Conservation (phyloP, 768 basidiomycete genomes). For the Lepiota subincarnata region DNA sequence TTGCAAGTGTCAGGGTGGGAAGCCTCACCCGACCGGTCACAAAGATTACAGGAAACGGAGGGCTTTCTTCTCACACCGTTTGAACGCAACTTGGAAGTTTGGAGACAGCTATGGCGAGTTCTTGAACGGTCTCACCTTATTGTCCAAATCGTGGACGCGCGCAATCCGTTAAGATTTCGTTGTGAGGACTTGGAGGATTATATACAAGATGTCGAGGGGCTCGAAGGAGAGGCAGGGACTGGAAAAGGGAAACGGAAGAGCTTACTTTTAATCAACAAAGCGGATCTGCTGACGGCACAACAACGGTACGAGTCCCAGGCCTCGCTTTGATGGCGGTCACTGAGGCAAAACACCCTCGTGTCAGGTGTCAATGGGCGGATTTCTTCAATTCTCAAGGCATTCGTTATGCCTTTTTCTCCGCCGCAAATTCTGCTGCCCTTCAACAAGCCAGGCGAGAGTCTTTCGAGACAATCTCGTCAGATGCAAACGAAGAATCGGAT, state of each 20-base stretch:
- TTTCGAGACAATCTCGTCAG: conserved; percentile 20
- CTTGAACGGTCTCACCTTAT: conserved; percentile 91
- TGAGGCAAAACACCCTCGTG: conserved; percentile 2
- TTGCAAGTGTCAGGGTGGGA: not conserved
- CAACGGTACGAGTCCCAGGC: conserved; percentile 58
- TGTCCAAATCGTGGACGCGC: conserved; percentile 94
- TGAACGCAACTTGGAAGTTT: conserved; percentile 96
- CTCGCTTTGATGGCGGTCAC: not conserved
- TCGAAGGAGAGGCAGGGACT: conserved; percentile 76
- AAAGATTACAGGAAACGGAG: conserved; percentile 82
- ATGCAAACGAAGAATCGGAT: conserved; percentile 16
- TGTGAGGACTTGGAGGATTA: conserved; percentile 90
- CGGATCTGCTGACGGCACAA: conserved; percentile 81
- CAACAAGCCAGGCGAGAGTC: conserved; percentile 70
- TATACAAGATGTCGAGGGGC: conserved; percentile 77
- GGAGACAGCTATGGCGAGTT: conserved; percentile 98
- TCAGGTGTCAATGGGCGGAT: conserved; percentile 84
- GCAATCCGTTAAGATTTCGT: conserved; percentile 89
- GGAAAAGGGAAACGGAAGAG: conserved; percentile 69
- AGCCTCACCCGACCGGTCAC: not conserved
- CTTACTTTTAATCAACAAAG: conserved; percentile 90
- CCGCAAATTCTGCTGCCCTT: conserved; percentile 78
- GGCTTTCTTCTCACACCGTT: conserved; percentile 91
- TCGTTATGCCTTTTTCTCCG: conserved; percentile 90
- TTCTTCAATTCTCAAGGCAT: conserved; percentile 77